Percentiles rank a stretch among this genome's conserved stretches.
These are phyloP conservation scores for Eimeria zaria DNA, from an alignment of 169 alveolate genomes.

Conservation along the genomic window DNA sequence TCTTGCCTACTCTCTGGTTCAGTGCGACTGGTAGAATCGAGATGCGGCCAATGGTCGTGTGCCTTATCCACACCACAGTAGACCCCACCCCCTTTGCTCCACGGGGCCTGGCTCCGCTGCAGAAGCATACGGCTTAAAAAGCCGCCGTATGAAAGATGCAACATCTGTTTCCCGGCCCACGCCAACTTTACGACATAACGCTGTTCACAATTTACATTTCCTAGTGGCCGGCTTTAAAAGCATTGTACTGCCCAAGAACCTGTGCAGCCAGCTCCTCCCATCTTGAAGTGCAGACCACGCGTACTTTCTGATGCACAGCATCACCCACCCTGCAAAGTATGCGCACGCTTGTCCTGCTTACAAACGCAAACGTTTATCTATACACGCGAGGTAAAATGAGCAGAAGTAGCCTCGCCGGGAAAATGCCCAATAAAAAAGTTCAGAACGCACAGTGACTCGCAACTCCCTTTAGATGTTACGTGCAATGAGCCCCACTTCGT, in stretches of 20 bases:
- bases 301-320: background rate
- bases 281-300: background rate
- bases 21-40: background rate
- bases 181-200: too few relatives aligned
- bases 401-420: background rate
- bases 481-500: background rate
- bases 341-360: background rate
- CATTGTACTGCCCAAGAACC: background rate
- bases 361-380: background rate
- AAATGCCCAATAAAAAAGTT: background rate
- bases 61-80: background rate
- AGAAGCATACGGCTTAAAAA: background rate
- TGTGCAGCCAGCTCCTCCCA: background rate
- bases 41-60: background rate
- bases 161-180: background rate
- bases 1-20: background rate
- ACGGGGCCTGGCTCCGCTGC: background rate
- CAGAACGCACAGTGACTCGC: background rate
- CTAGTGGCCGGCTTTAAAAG: too few relatives aligned
- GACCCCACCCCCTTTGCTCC: background rate
- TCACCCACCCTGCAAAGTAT: background rate
- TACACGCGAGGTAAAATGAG: background rate
- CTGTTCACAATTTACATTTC: too few relatives aligned
- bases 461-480: background rate
- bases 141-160: background rate